Base-by-base conservation (phyloP, 1,284 basidiomycete genomes). In the Fomitopsis palustris region DNA sequence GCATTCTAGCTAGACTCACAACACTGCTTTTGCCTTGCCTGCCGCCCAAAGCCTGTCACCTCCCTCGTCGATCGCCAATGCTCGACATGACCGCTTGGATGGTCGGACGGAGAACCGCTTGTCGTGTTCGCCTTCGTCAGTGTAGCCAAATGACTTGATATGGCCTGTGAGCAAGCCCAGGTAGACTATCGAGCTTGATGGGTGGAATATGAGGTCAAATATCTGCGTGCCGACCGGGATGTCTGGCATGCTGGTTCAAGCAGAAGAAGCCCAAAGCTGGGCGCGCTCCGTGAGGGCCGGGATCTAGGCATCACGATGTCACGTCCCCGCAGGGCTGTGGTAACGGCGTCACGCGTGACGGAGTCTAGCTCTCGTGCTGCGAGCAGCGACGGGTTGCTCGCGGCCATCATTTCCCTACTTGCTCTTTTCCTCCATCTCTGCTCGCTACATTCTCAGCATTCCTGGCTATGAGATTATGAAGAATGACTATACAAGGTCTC, bases 141-240 rank as follows among this genome's bases (percentile, higher is more conserved):
- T 82, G 69, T 93, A 96, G 4, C 80, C 70, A 71, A 90, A 92
- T 0, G 91, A 87, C 65, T 91, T 92, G 65, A 97, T 79, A 57
- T 92, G 83, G 38, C 95, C 95, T 0, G 90, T 90, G 31, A 98
- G 80, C 2, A 96, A 83, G 0, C 86, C 92, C 0, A 88, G 80
- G 70, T 91, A 95, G 9, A 96, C 83, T 19, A 87, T 78, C 0
- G 86, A 74, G 39, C 82, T 71, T 1, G 76, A 78, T 0, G 95
- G 95, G 68, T 96, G 93, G 70, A 97, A 97, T 1, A 81, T 83
- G 49, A 97, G 78, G 76, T 97, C 95, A 72, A 97, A 96, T 38
- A 95, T 86, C 73, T 97, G 91, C 23, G 85, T 83, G 54, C 85
- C 85, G 43, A 89, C 81, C 29, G 79, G 76, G 55, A 93, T 86